A percentile compares a stretch with the other conserved stretches of the same genome.
phyloP scores from a whole-genome alignment of 768 basidiomycete species.

The Plicaturopsis crispa region DNA sequence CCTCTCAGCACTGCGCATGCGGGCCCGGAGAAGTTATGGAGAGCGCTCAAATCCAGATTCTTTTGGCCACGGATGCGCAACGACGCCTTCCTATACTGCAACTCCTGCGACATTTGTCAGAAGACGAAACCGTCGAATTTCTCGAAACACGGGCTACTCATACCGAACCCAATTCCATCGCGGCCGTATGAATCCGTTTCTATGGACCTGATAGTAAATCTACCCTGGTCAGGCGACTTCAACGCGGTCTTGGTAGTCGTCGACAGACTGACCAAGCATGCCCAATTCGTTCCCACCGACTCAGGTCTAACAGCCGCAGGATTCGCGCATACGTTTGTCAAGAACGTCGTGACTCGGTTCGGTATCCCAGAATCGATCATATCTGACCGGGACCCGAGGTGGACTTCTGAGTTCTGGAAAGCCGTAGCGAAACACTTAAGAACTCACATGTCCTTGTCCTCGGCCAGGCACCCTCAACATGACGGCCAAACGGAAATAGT shows the following conservation, averaged over 20 bases:
- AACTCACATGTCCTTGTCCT: not conserved
- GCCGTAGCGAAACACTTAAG: not conserved
- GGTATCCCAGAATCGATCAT: constrained; percentile 6
- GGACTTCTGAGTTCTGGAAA: constrained; percentile 7
- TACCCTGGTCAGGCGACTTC: not conserved
- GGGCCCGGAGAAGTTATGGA: constrained; percentile 5
- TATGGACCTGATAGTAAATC: constrained; percentile 1
- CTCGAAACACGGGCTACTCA: constrained; percentile 3
- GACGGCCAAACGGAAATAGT: constrained; percentile 24
- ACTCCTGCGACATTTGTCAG: constrained; percentile 10
- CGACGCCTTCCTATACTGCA: constrained; percentile 3
- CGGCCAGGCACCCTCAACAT: constrained; percentile 19
- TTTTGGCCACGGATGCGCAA: constrained; percentile 7
- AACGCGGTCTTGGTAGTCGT: constrained; percentile 16
- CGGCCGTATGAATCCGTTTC: constrained; percentile 10
- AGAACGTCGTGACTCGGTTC: not conserved
- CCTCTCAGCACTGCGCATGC: constrained; percentile 7
- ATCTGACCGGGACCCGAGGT: constrained; percentile 5
- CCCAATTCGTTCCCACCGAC: constrained; percentile 9
- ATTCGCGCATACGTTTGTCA: constrained; percentile 1
- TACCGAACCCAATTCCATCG: constrained; percentile 5
- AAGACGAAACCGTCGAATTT: constrained; percentile 6
- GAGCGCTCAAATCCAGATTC: not conserved
- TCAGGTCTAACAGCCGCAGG: constrained; percentile 7
- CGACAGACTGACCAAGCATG: constrained; percentile 5